Base-by-base conservation (phyloP, 371 early-diverging fungal genomes). In the Blakeslea trispora region DNA sequence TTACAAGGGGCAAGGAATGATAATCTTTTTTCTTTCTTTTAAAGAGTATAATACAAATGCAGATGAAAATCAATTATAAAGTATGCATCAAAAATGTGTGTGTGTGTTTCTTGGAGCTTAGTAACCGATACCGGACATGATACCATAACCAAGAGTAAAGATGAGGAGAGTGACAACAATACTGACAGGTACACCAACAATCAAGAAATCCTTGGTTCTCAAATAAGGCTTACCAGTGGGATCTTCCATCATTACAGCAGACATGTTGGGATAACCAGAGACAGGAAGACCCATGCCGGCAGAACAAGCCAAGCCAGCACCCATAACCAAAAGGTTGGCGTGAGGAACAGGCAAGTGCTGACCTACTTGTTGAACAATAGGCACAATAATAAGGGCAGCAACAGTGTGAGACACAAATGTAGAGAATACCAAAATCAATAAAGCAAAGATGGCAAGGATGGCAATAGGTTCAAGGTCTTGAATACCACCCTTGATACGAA, bases 401-500 rank as follows among this genome's bases (percentile, higher is more conserved):
- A 98, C 98, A 0, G 98, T 97, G 59, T 98, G 98, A 5, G 91
- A 91, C 45, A 98, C 92, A 67, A 97, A 97, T 5, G 93, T 93
- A 19, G 96, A 85, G 56, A 91, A 85, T 0, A 91, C 83, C 28
- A 91, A 67, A 15, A 91, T 84, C 37, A 93, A 69, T 11, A 73
- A 61, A 5, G 84, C 74, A 65, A 92, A 88, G 40, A 87, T 68
- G 15, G 81, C 65, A 23, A 91, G 65, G 19, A 93, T 86, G 9
- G 72, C 71, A 64, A 87, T 90, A 14, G 84, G 68, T 3, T 79
- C 58, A 57, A 91, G 63, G 19, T 81, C 81, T 24, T 81, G 67
- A 23, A 94, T 83, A 45, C 81, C 68, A 2, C 72, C 67, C 37
- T 87, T 83, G 45, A 98, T 86, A 21, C 63, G 57, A 35, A 74